phyloP scores from a whole-genome alignment of 1,284 basidiomycete genomes.

The Nidula niveotomentosa region DNA sequence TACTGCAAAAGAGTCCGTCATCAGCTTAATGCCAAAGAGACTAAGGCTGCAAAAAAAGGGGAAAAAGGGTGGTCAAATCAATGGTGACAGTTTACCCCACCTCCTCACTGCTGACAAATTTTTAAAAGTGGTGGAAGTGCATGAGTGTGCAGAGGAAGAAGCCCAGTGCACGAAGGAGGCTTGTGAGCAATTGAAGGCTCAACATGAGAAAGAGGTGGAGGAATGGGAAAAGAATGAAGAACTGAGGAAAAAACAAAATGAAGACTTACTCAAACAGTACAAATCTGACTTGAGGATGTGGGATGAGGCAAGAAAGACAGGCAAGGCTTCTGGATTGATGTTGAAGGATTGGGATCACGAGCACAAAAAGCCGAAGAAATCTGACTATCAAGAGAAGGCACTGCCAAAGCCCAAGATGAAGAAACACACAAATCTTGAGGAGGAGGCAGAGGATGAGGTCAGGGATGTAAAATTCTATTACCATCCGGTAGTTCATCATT shows the following conservation, averaged over 20 bases:
- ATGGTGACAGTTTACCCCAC: too few species aligned
- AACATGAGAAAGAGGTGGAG: background rate
- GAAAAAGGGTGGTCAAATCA: too few species aligned
- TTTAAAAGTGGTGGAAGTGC: too few species aligned
- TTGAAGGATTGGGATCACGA: background rate
- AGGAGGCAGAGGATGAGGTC: too few species aligned
- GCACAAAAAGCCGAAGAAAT: background rate
- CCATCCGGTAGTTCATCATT: too few species aligned
- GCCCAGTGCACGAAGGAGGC: too few species aligned
- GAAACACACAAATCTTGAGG: too few species aligned
- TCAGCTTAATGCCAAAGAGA: background rate
- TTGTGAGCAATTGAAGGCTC: background rate
- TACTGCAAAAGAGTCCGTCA: background rate
- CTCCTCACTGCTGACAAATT: too few species aligned
- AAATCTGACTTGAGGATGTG: background rate
- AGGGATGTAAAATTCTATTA: too few species aligned
- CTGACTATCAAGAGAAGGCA: background rate
- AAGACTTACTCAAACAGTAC: background rate
- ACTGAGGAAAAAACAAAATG: background rate
- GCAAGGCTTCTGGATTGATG: background rate
- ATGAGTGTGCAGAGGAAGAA: background rate
- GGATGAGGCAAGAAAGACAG: background rate
- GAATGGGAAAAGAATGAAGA: background rate
- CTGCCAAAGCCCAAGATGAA: background rate
- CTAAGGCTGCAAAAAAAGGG: too few species aligned